These are phyloP conservation scores for Recurvomyces mirabilis DNA, from an alignment of 495 filamentous ascomycete genomes.

Conservation along the genomic window DNA sequence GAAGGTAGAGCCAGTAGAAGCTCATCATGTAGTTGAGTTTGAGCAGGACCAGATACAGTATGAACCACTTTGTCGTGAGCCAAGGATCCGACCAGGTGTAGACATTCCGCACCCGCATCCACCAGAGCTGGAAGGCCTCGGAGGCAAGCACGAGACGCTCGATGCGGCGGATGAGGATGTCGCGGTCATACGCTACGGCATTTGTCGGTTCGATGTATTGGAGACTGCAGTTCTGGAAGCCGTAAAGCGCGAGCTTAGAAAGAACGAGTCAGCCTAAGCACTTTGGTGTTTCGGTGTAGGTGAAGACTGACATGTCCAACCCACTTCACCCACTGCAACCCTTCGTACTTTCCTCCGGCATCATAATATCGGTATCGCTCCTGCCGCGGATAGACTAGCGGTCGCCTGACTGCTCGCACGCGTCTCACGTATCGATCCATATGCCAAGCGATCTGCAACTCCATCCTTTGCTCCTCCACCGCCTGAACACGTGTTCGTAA, in stretches of 20 bases:
- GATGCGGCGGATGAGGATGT: conserved; percentile 12
- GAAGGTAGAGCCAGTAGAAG: conserved; percentile 23
- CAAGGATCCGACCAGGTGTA: conserved; percentile 26
- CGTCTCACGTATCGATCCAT: conserved; percentile 16
- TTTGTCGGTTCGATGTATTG: conserved; percentile 24
- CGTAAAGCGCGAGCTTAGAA: conserved; percentile 19
- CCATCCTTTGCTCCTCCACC: conserved; percentile 17
- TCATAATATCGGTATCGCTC: conserved; percentile 12
- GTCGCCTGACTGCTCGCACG: conserved; percentile 12
- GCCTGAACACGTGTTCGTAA: conserved; percentile 3
- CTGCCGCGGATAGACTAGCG: conserved; percentile 9
- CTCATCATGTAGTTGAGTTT: conserved; percentile 21
- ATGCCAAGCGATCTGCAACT: conserved; percentile 18
- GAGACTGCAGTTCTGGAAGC: conserved; percentile 12
- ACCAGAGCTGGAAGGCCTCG: conserved; percentile 24
- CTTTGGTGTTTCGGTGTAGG: background rate
- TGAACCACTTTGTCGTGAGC: conserved; percentile 21
- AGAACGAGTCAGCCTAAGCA: background rate
- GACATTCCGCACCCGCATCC: conserved; percentile 19
- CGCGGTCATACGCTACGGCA: conserved; percentile 18
- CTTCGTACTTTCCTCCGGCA: conserved; percentile 10
- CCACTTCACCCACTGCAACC: conserved; percentile 18
- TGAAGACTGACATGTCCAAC: conserved; percentile 21
- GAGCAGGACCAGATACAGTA: conserved; percentile 17
- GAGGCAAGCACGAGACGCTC: conserved; percentile 25